Conservation (phyloP, 768 basidiomycete genomes). For the Leucosporidium scottii region DNA sequence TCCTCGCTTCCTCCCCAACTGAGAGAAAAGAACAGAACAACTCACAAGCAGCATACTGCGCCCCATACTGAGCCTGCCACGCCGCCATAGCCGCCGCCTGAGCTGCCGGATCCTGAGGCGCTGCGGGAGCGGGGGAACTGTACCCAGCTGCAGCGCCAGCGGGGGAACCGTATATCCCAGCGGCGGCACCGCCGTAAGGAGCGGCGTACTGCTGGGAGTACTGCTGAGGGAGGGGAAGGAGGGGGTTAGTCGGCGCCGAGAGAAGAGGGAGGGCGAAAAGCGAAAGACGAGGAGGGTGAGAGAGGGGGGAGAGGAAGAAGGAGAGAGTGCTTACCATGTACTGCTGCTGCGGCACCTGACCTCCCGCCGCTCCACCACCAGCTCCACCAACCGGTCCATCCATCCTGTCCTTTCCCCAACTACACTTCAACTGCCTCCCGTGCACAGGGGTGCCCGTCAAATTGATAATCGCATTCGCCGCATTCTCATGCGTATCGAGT, state of each 20-base stretch:
- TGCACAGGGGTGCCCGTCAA: conserved; percentile 96
- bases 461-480: conserved; percentile 95
- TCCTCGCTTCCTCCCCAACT: too few relatives aligned
- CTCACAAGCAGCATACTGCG: conserved; percentile 51
- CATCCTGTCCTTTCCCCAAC: conserved; percentile 83
- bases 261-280: too few relatives aligned
- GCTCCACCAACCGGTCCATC: neutral
- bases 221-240: too few relatives aligned
- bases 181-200: too few relatives aligned
- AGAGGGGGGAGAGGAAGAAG: neutral
- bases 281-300: too few relatives aligned
- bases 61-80: conserved; percentile 68
- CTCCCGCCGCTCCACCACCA: neutral
- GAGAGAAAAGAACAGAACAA: too few relatives aligned
- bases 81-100: conserved; percentile 15
- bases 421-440: conserved; percentile 93
- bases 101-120: conserved; percentile 32
- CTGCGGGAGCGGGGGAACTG: neutral
- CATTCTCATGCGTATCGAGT: conserved; percentile 95
- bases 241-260: too few relatives aligned
- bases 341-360: neutral
- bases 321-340: neutral
- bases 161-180: too few relatives aligned
- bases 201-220: too few relatives aligned
- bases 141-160: too few relatives aligned